A percentile compares a stretch with the other conserved stretches of the same genome.
Conservation (phyloP, 208 protist species). For the Tetramitus jugosus region DNA sequence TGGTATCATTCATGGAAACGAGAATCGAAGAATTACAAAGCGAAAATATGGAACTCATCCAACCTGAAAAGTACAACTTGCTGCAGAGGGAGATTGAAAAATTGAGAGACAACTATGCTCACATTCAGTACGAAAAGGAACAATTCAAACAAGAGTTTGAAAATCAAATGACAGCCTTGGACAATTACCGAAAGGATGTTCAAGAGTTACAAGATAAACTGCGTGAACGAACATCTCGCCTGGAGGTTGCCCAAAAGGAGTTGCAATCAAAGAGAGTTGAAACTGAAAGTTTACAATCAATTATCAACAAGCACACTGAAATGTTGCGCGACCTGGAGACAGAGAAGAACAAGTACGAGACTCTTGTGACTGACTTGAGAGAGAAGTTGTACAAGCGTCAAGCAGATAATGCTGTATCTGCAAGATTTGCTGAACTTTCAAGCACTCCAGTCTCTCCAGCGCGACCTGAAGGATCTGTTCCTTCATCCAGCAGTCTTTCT, state of each 20-base stretch:
- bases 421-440: too few relatives aligned
- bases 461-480: not conserved
- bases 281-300: not conserved
- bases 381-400: not conserved
- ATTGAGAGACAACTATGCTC: conserved; percentile 2
- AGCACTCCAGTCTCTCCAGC: not conserved
- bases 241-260: not conserved
- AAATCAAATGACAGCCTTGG: not conserved
- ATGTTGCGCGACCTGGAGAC: not conserved
- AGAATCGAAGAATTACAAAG: conserved; percentile 10
- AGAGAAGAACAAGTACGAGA: conserved; percentile 12
- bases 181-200: not conserved
- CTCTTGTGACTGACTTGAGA: not conserved
- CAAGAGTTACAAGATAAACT: conserved; percentile 11
- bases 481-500: not conserved
- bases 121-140: conserved; percentile 1
- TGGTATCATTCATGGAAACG: conserved; percentile 8
- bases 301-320: not conserved
- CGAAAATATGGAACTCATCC: conserved; percentile 4
- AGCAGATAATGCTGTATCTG: too few relatives aligned
- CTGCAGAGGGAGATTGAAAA: conserved; percentile 11
- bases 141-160: conserved; percentile 23
- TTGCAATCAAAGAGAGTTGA: not conserved
- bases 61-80: conserved; percentile 12
- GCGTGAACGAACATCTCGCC: not conserved